Percentiles rank a stretch among this genome's conserved stretches.
phyloP scores from a whole-genome alignment of 805 yeast species.

The Kregervanrija fluxuum region DNA sequence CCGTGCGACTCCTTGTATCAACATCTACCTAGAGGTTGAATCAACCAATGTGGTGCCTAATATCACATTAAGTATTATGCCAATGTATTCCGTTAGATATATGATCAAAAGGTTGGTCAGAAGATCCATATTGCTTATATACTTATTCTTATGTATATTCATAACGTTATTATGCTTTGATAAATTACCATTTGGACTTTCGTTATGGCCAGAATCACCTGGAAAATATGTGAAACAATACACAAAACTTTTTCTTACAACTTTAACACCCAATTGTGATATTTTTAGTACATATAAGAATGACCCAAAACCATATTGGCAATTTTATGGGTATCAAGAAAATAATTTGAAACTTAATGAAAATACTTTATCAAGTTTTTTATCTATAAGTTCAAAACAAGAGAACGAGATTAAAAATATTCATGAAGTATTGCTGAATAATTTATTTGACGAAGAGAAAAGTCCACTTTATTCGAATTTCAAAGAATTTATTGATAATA shows the following conservation, averaged over 20 bases:
- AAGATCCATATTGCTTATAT: no score
- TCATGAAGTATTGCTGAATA: slow-evolving; percentile 14
- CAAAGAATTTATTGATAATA: slow-evolving; percentile 3
- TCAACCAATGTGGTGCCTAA: no score
- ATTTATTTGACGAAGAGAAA: slow-evolving; percentile 11
- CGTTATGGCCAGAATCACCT: no score
- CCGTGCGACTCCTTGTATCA: no score
- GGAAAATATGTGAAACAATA: slow-evolving; percentile 1
- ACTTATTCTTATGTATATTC: no score
- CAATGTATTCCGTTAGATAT: no score
- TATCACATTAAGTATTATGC: no score
- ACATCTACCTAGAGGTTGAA: no score
- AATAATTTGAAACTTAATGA: slow-evolving; percentile 15
- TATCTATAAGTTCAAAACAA: slow-evolving; percentile 19
- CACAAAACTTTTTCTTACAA: slow-evolving; percentile 1
- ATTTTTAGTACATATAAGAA: slow-evolving; percentile 18
- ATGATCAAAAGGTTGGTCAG: no score
- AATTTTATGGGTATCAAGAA: slow-evolving; percentile 26
- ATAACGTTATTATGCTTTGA: no score
- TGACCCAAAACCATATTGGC: slow-evolving; percentile 21
- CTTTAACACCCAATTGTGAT: slow-evolving; percentile 19
- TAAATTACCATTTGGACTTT: no score
- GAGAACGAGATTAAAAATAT: slow-evolving; percentile 17
- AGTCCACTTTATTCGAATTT: slow-evolving; percentile 10
- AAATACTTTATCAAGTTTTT: slow-evolving; percentile 14